Evolutionary conservation across 2,329 filamentous ascomycete genomes (phyloP).

Genomic region (Aspergillus sp.): DNA sequence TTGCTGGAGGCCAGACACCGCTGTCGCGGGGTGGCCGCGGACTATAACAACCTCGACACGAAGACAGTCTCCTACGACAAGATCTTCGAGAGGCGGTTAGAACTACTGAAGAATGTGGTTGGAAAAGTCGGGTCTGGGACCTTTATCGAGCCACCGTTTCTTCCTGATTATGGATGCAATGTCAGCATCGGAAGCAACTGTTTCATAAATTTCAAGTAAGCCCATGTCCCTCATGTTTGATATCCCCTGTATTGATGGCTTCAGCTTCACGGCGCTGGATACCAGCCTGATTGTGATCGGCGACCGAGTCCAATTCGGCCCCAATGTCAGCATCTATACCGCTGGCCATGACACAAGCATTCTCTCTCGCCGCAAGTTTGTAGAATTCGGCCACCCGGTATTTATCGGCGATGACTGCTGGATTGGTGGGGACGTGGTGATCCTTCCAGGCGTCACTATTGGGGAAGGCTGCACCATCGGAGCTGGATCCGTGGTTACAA

Average conservation of each 20-base stretch:
- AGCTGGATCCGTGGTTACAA: slow-evolving; percentile 40
- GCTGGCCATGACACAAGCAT: slow-evolving; percentile 54
- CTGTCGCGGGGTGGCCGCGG: slow-evolving; percentile 22
- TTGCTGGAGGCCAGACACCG: slow-evolving; percentile 28
- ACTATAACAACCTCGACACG: slow-evolving; percentile 29
- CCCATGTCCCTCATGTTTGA: neutral
- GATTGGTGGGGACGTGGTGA: slow-evolving; percentile 49
- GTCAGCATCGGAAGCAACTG: slow-evolving; percentile 27
- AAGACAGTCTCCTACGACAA: slow-evolving; percentile 25
- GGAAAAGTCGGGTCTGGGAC: slow-evolving; percentile 28
- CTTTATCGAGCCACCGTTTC: slow-evolving; percentile 31
- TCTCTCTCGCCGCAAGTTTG: slow-evolving; percentile 44
- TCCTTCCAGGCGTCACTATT: slow-evolving; percentile 43
- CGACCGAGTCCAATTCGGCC: slow-evolving; percentile 52
- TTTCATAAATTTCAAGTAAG: slow-evolving; percentile 33
- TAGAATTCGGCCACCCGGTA: slow-evolving; percentile 51
- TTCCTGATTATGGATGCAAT: slow-evolving; percentile 32
- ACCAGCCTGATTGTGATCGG: slow-evolving; percentile 54
- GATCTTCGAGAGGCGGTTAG: slow-evolving; percentile 23
- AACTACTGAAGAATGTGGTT: slow-evolving; percentile 25
- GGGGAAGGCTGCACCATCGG: slow-evolving; percentile 42
- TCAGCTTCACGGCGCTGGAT: slow-evolving; percentile 56
- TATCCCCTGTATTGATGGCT: no score
- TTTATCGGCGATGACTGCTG: slow-evolving; percentile 49
- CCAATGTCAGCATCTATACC: slow-evolving; percentile 52